These are phyloP conservation scores for Neoboletus magnificus DNA, from an alignment of 768 basidiomycete species.

Conservation along the genomic window DNA sequence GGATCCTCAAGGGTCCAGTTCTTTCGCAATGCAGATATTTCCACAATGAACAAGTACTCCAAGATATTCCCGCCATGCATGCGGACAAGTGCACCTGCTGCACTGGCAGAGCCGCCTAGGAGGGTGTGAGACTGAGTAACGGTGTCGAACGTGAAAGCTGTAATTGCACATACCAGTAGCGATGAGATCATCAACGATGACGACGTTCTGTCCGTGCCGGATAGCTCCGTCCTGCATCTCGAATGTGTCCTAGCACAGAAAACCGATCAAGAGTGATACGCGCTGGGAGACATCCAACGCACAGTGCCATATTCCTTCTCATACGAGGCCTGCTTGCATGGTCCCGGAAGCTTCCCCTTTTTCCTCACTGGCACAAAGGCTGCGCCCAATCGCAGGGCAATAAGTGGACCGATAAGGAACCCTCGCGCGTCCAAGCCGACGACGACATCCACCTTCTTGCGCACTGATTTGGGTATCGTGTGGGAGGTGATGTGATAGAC, in stretches of 20 bases:
- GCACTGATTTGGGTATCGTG: constrained; percentile 58
- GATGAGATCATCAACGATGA: constrained; percentile 93
- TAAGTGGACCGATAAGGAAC: constrained; percentile 89
- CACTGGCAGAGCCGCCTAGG: constrained; percentile 87
- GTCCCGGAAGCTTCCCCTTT: constrained; percentile 90
- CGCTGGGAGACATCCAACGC: constrained; percentile 24
- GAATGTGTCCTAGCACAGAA: constrained; percentile 71
- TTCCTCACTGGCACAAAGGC: constrained; percentile 97
- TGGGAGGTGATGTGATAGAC: constrained; percentile 80
- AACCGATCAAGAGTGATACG: constrained; percentile 1
- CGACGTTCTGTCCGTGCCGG: constrained; percentile 72
- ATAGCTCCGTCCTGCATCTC: constrained; percentile 93
- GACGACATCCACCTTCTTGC: constrained; percentile 81
- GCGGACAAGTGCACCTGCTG: constrained; percentile 84
- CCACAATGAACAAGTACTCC: constrained; percentile 94
- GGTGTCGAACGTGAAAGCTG: not conserved
- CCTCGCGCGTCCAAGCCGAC: constrained; percentile 96
- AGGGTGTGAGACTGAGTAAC: constrained; percentile 4
- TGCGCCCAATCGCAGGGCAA: constrained; percentile 86
- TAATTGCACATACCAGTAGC: constrained; percentile 76
- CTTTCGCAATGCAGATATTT: constrained; percentile 69
- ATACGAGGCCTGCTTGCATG: constrained; percentile 69
- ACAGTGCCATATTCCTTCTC: constrained; percentile 94
- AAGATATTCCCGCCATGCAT: constrained; percentile 81
- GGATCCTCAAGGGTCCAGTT: constrained; percentile 74